Evolutionary conservation across 164 flowering plant genomes (phyloP), one percentile per base, ranked within the genome.

Genomic region (Hamamelis virginiana): DNA sequence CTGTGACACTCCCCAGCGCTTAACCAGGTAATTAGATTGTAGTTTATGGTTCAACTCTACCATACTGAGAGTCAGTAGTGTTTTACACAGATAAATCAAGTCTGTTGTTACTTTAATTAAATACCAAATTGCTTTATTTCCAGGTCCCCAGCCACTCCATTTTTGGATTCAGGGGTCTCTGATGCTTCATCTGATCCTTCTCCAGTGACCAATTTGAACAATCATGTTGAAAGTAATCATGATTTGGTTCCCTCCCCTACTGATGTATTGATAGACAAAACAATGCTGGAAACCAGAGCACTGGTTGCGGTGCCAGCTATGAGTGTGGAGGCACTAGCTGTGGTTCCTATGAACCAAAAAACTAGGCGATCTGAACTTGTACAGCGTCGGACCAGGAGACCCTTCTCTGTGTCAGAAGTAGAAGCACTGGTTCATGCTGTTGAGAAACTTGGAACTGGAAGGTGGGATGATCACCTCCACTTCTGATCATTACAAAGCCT

Each of bases 361-460:
- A 74, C 82, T 10, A 85, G 76, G 74, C 78, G 81, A 26, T 64
- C 87, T 21, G 99, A 96, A 23, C 69, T 88, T 68, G 89, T 69
- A 21, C 98, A 89, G 69, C 97, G 99, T 33, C 81, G 99, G 26
- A 89, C 83, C 26, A 83, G 99, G 75, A 77, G 99, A 70, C 99
- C 98, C 19, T 96, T 96, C 74, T 85, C 99, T 75, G 99, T 96
- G 10, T 62, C 85, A 15, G 99, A 96, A 77, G 99, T 96, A 18
- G 99, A 96, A 83, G 96, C 99, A 50, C 85, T 96, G 66, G 97
- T 96, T 57, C 91, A 90, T 47, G 96, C 98, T 21, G 99, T 96
- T 72, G 99, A 93, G 82, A 83, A 90, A 71, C 89, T 96, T 60
- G 99, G 99, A 67, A 96, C 99, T 64, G 99, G 99, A 80, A 93